phyloP scores from a whole-genome alignment of 2,329 filamentous ascomycete species.

The Fusarium cyanostomum region DNA sequence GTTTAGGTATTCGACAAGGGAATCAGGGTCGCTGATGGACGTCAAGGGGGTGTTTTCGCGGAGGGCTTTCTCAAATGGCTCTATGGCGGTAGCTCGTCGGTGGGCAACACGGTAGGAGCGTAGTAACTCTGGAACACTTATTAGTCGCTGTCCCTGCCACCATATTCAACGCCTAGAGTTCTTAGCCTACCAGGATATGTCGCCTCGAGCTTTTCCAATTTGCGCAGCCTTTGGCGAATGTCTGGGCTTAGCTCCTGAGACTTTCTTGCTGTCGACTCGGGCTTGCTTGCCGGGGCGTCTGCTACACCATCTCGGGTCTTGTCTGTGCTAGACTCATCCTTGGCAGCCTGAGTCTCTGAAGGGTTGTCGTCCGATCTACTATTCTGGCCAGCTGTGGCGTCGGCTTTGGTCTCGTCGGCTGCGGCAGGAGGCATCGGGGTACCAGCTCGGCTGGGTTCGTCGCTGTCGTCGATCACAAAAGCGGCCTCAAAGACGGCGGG shows the following conservation, averaged over 20 bases:
- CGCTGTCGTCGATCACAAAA: slow-evolving; percentile 87
- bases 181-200: slow-evolving; percentile 78
- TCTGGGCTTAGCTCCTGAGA: slow-evolving; percentile 74
- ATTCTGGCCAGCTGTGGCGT: slow-evolving; percentile 23
- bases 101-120: slow-evolving; percentile 94
- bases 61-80: slow-evolving; percentile 90
- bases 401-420: slow-evolving; percentile 47
- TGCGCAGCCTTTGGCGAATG: slow-evolving; percentile 77
- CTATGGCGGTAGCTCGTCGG: slow-evolving; percentile 84
- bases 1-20: slow-evolving; percentile 88
- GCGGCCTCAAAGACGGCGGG: slow-evolving; percentile 88
- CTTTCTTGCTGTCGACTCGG: slow-evolving; percentile 20
- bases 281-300: slow-evolving; percentile 20
- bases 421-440: slow-evolving; percentile 63
- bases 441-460: slow-evolving; percentile 68
- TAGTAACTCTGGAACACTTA: slow-evolving; percentile 69
- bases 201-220: slow-evolving; percentile 88
- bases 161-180: neutral
- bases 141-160: neutral
- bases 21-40: slow-evolving; percentile 84
- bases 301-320: slow-evolving; percentile 34
- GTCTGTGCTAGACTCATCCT: slow-evolving; percentile 31
- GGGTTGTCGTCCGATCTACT: slow-evolving; percentile 35
- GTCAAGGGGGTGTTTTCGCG: slow-evolving; percentile 93
- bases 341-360: neutral